A percentile compares a stretch with the other conserved stretches of the same genome.
phyloP scores from a whole-genome alignment of 345 rosid genomes.

The Pugionium cornutum region DNA sequence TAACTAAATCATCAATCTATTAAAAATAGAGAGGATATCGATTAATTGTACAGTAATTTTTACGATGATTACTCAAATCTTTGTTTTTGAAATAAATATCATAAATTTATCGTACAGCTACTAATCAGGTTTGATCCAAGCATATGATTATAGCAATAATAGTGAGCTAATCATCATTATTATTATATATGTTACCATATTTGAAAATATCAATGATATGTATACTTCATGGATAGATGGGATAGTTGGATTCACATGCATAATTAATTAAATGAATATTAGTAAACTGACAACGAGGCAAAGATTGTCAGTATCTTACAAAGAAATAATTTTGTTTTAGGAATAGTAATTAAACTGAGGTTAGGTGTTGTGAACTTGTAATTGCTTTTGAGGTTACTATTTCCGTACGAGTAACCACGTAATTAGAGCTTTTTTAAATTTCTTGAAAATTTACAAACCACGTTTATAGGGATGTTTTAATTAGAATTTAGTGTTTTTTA shows the following conservation, averaged over 20 bases:
- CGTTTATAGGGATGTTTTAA: not conserved
- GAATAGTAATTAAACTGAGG: constrained; percentile 21
- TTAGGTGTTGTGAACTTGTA: constrained; percentile 32
- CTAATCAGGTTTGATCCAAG: constrained; percentile 12
- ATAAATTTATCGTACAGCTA: constrained; percentile 4
- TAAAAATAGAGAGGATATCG: no score
- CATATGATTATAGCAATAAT: constrained; percentile 16
- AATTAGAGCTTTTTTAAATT: not conserved
- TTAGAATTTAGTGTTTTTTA: not conserved
- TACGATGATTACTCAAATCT: no score
- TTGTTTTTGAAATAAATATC: no score
- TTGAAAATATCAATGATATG: not conserved
- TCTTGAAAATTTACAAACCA: constrained; percentile 32
- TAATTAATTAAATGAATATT: constrained; percentile 16
- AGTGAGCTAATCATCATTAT: constrained; percentile 23
- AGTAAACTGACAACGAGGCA: constrained; percentile 29
- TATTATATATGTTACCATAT: constrained; percentile 14
- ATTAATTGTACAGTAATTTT: no score
- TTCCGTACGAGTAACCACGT: constrained; percentile 41
- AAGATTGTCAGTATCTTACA: constrained; percentile 29
- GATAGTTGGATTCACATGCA: constrained; percentile 33
- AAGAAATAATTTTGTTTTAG: not conserved
- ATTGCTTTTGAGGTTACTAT: constrained; percentile 34
- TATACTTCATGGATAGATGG: constrained; percentile 8
- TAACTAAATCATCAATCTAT: no score